Base-by-base conservation (phyloP, 2,329 filamentous ascomycete species). In the Aureobasidium sp. region DNA sequence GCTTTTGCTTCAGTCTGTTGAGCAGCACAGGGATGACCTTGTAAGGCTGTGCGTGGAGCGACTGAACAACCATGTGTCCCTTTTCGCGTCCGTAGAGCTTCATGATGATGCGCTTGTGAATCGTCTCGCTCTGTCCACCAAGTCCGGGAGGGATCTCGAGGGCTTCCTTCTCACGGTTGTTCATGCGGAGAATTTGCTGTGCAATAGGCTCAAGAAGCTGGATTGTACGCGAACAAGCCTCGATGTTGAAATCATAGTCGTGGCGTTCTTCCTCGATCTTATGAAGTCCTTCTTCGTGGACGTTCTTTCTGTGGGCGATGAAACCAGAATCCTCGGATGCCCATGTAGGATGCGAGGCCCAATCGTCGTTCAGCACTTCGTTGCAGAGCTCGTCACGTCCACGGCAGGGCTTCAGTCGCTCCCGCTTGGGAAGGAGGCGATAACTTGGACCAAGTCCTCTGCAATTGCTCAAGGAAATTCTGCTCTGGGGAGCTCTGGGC, bases 281-380 rank as follows among this genome's bases (percentile, higher is more conserved):
- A 71, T 99, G 94, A 9, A 99, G 83, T 33, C 89, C 89, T 73
- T 99, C 94, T 73, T 99, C 94, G 65, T 88, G 95, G 59, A 88
- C 84, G 68, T 99, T 99, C 81, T 99, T 99, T 64, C 93, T 85
- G 75, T 99, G 94, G 13, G 94, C 94, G 62, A 99, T 93, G 68
- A 99, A 99, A 0, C 94, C 94, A 46, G 90, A 95, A 70, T 99
- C 94, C 74, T 99, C 94, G 0, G 93, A 97, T 1, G 93, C 94
- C 94, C 94, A 99, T 0, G 94, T 99, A 3, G 94, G 94, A 75
- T 99, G 94, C 27, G 93, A 97, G 1, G 94, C 94, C 94, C 94
- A 99, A 66, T 96, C 90, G 67, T 99, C 94, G 66, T 99, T 99
- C 59, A 99, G 79, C 0, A 99, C 93, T 25, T 88, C 87, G 66